Conservation (phyloP, 257 asterid genomes). For the Nicotiana obtusifolia region DNA sequence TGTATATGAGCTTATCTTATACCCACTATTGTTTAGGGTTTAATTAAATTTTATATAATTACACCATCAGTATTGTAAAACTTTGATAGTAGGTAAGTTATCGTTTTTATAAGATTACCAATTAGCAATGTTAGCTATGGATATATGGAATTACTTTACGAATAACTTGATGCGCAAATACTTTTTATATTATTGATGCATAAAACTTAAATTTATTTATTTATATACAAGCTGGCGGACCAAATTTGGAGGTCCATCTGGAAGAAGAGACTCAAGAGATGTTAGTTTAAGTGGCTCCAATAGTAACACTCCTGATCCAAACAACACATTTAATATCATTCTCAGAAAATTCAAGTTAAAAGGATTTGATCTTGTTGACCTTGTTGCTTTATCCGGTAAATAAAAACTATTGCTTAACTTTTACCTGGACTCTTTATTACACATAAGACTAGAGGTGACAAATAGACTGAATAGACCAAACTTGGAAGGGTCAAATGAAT, state of each 20-base stretch:
- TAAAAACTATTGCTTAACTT: not conserved
- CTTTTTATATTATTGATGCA: not conserved
- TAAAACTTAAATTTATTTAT: not conserved
- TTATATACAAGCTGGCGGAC: constrained; percentile 61
- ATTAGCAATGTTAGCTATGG: not conserved
- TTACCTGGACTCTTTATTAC: too few relatives aligned
- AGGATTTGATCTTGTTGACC: constrained; percentile 70
- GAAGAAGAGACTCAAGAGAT: constrained; percentile 74
- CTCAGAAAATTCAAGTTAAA: constrained; percentile 68
- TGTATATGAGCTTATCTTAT: not conserved
- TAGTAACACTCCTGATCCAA: constrained; percentile 84
- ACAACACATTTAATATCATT: constrained; percentile 78
- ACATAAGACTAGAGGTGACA: too few relatives aligned
- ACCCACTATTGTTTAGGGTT: too few relatives aligned
- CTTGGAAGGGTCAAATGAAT: too few relatives aligned
- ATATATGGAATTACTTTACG: not conserved
- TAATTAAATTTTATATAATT: too few relatives aligned
- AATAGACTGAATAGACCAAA: too few relatives aligned
- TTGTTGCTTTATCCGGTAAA: constrained; percentile 67
- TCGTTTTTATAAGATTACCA: not conserved
- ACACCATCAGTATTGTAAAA: too few relatives aligned
- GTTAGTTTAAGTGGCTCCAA: constrained; percentile 88
- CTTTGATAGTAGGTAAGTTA: not conserved
- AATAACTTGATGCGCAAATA: not conserved
- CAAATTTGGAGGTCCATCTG: constrained; percentile 81